phyloP scores from a whole-genome alignment of 192 early-diverging fungal genomes.

The Backusella parvicylindrica region DNA sequence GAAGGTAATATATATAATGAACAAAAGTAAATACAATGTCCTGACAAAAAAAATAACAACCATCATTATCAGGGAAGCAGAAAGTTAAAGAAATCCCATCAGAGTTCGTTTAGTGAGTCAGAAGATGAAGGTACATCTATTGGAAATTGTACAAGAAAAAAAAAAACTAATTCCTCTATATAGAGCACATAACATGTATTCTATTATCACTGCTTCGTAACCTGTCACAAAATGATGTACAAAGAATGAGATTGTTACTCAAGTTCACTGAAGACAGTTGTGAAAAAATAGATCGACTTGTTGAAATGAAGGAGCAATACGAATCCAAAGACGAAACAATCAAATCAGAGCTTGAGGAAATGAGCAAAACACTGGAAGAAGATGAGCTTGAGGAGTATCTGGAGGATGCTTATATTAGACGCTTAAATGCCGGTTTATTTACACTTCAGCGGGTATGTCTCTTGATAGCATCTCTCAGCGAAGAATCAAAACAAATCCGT shows the following conservation, averaged over 20 bases:
- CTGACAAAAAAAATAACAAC: no score
- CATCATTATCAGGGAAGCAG: conserved; percentile 56
- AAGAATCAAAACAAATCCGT: conserved; percentile 40
- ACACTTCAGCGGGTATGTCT: conserved; percentile 72
- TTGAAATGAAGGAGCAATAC: conserved; percentile 75
- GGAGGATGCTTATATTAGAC: conserved; percentile 63
- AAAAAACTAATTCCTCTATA: background rate
- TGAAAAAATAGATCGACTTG: conserved; percentile 78
- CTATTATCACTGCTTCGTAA: conserved; percentile 76
- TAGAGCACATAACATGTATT: conserved; percentile 84
- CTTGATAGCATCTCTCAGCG: conserved; percentile 61
- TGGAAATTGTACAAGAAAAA: background rate
- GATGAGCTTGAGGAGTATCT: conserved; percentile 56
- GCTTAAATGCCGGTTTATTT: conserved; percentile 81
- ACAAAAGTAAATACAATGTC: background rate
- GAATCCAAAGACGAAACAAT: conserved; percentile 54
- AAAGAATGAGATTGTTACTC: conserved; percentile 66
- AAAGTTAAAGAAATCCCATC: conserved; percentile 78
- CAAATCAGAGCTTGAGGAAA: conserved; percentile 52
- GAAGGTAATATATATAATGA: conserved; percentile 41
- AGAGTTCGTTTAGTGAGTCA: conserved; percentile 59
- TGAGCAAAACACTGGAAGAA: conserved; percentile 40
- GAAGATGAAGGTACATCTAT: conserved; percentile 68
- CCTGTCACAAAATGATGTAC: conserved; percentile 52
- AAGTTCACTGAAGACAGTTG: conserved; percentile 84